Percentiles rank a stretch among this genome's conserved stretches.
Conservation (phyloP, 257 asterid genomes). For the Primulina tabacum region DNA sequence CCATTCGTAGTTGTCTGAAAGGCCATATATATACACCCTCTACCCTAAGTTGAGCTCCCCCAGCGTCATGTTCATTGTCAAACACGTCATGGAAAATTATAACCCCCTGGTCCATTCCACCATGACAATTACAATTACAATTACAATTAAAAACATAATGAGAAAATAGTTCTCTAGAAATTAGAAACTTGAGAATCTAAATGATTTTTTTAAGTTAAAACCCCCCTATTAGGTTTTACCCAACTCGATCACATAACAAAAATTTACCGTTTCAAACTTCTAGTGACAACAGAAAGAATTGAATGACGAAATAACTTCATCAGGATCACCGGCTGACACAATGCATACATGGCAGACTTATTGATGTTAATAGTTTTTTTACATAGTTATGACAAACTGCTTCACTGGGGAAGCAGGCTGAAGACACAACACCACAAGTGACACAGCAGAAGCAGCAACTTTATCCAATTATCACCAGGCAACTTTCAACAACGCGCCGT, state of each 20-base stretch:
- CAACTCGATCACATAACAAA: not conserved
- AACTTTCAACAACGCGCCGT: no score
- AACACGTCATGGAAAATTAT: constrained; percentile 89
- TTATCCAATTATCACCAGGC: not conserved
- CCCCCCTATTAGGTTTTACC: no score
- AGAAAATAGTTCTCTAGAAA: not conserved
- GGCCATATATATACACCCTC: constrained; percentile 99
- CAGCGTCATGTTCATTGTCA: constrained; percentile 70
- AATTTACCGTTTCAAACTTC: not conserved
- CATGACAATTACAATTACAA: constrained; percentile 22
- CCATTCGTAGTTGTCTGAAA: constrained; percentile 95
- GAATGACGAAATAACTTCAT: not conserved
- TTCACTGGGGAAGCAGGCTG: not conserved
- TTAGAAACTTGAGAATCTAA: not conserved
- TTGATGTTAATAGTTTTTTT: not conserved
- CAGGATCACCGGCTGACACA: constrained; percentile 4
- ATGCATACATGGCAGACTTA: not conserved
- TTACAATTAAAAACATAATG: constrained; percentile 9
- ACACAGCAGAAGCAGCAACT: not conserved
- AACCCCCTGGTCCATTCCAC: constrained; percentile 58
- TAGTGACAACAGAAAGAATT: not conserved
- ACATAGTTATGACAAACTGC: not conserved
- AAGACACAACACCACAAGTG: not conserved
- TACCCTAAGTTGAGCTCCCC: constrained; percentile 79
- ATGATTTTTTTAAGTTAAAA: not conserved